A percentile compares a stretch with the other conserved stretches of the same genome.
phyloP scores from a whole-genome alignment of 805 yeast genomes.

The Saccharomycopsis schoenii region DNA sequence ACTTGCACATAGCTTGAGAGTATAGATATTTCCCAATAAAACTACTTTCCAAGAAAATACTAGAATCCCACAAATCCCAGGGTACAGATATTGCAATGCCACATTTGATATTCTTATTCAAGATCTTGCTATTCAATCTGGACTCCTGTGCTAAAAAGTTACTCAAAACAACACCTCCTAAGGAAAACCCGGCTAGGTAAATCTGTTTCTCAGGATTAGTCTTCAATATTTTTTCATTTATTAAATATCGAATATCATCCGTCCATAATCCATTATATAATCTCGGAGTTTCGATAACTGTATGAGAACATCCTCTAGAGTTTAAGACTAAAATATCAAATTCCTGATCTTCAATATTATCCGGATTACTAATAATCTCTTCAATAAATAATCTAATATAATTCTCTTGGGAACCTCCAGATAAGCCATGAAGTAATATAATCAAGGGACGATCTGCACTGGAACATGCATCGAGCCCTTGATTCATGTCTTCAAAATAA shows the following conservation, averaged over 20 bases:
- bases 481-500: constrained; percentile 31
- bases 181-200: constrained; percentile 67
- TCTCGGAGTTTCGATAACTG: constrained; percentile 57
- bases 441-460: constrained; percentile 46
- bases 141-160: constrained; percentile 61
- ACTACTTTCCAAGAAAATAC: constrained; percentile 30
- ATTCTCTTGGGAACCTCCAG: constrained; percentile 80
- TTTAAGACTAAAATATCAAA: constrained; percentile 66
- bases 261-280: constrained; percentile 66
- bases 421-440: constrained; percentile 63
- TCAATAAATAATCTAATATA: constrained; percentile 54
- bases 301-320: constrained; percentile 67
- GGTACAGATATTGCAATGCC: constrained; percentile 59
- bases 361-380: constrained; percentile 24
- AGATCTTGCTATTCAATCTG: constrained; percentile 32
- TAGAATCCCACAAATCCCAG: constrained; percentile 58
- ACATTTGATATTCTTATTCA: constrained; percentile 26
- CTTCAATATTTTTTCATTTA: constrained; percentile 36
- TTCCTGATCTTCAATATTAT: constrained; percentile 17
- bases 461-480: constrained; percentile 32
- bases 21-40: constrained; percentile 37
- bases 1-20: constrained; percentile 40
- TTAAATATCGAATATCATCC: constrained; percentile 51
- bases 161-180: constrained; percentile 64
- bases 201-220: constrained; percentile 55